Percentiles rank a stretch among this genome's conserved stretches.
These are phyloP conservation scores for Tricholoma bakamatsutake DNA, from an alignment of 768 basidiomycete genomes.

Conservation along the genomic window DNA sequence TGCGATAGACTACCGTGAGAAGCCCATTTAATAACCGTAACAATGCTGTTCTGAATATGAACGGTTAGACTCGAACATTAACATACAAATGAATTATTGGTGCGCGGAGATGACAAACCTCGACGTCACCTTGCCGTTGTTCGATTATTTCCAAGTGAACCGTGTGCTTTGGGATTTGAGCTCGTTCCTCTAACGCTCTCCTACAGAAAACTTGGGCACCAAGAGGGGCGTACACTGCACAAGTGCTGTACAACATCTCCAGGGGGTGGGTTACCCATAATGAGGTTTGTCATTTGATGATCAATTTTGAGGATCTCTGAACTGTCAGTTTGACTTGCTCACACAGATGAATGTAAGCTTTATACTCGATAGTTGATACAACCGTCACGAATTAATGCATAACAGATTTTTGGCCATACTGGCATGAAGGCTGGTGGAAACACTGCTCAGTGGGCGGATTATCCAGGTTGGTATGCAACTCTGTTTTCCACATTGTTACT, in stretches of 20 bases:
- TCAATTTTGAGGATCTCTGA: neutral
- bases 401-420: conserved; percentile 70
- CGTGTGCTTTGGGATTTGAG: neutral
- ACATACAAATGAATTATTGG: conserved; percentile 84
- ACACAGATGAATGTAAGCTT: conserved; percentile 56
- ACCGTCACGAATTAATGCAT: neutral
- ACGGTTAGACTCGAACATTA: conserved; percentile 63
- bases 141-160: conserved; percentile 61
- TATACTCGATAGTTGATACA: neutral
- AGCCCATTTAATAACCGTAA: neutral
- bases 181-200: neutral
- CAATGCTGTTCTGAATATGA: neutral
- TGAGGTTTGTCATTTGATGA: conserved; percentile 44
- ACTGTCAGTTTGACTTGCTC: neutral
- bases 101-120: conserved; percentile 63
- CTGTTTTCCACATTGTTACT: neutral
- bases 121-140: conserved; percentile 52
- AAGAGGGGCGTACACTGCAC: conserved; percentile 61
- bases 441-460: conserved; percentile 64
- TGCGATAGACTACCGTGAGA: conserved; percentile 28
- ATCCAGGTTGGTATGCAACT: conserved; percentile 45
- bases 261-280: conserved; percentile 73
- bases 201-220: conserved; percentile 70
- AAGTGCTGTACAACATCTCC: conserved; percentile 64
- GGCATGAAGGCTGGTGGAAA: conserved; percentile 64